These are phyloP conservation scores for Musa schizocarpa DNA, from an alignment of 176 grass and related monocot genomes.

Conservation along the genomic window DNA sequence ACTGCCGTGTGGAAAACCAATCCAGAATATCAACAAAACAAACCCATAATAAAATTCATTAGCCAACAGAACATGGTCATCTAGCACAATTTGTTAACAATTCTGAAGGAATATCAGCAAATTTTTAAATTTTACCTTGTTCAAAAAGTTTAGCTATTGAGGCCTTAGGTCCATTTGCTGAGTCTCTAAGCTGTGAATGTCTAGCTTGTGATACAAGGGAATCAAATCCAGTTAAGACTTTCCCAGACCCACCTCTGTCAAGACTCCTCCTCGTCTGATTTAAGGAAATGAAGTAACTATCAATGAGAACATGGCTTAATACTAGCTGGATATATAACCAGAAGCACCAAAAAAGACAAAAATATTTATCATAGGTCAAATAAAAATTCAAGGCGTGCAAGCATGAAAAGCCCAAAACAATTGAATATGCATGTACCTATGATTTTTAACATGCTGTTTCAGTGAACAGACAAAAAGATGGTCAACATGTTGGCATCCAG, in stretches of 20 bases:
- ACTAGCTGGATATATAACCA: background rate
- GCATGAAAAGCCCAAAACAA: background rate
- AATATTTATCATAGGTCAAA: background rate
- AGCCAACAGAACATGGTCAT: background rate
- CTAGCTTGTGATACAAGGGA: slow-evolving; percentile 77
- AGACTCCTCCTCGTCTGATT: slow-evolving; percentile 77
- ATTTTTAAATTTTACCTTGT: slow-evolving; percentile 56
- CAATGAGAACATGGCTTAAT: background rate
- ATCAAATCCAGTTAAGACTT: slow-evolving; percentile 87
- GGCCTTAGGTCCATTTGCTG: slow-evolving; percentile 70
- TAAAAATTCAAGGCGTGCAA: background rate
- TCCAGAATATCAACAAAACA: slow-evolving; percentile 12
- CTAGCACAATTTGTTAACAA: background rate
- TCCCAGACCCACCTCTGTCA: slow-evolving; percentile 72
- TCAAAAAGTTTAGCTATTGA: slow-evolving; percentile 89
- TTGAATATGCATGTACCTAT: background rate
- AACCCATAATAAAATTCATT: slow-evolving; percentile 14
- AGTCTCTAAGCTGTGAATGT: slow-evolving; percentile 68
- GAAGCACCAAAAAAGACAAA: background rate
- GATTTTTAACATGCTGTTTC: too few species aligned
- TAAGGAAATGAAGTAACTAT: slow-evolving; percentile 10
- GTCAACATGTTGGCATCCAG: background rate
- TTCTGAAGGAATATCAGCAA: slow-evolving; percentile 12
- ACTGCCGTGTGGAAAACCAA: slow-evolving; percentile 42
- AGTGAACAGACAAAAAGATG: background rate